Evolutionary conservation across 768 basidiomycete species (phyloP).

Genomic region (Rhizopogon rudus): DNA sequence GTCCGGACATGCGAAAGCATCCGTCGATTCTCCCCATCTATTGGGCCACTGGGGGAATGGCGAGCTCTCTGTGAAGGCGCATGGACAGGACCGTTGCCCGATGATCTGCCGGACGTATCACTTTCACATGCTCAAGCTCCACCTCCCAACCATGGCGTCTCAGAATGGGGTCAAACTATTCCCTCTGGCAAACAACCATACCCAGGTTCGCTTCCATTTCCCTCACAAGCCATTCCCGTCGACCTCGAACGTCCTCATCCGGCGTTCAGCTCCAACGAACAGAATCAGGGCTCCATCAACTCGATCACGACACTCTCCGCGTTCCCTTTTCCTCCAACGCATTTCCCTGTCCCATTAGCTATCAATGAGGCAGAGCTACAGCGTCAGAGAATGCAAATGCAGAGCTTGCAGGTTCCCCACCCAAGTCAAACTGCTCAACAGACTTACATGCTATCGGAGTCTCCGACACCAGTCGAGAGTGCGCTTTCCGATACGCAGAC

Average conservation of each 20-base stretch:
- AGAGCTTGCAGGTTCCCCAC: constrained; percentile 9
- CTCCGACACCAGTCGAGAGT: constrained; percentile 14
- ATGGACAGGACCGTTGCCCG: constrained; percentile 47
- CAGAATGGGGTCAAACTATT: constrained; percentile 26
- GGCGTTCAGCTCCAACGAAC: constrained; percentile 12
- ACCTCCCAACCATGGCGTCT: constrained; percentile 7
- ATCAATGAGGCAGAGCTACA: constrained; percentile 20
- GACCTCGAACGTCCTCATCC: constrained; percentile 20
- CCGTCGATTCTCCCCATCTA: constrained; percentile 56
- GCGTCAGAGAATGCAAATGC: constrained; percentile 20
- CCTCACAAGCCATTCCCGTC: constrained; percentile 1
- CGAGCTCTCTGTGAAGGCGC: constrained; percentile 70
- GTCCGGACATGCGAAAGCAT: constrained; percentile 65
- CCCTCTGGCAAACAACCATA: constrained; percentile 12
- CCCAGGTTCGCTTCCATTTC: constrained; percentile 8
- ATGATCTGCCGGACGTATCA: constrained; percentile 20
- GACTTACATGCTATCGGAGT: constrained; percentile 12
- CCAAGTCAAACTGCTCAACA: constrained; percentile 9
- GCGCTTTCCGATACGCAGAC: constrained; percentile 1
- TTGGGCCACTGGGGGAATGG: constrained; percentile 73
- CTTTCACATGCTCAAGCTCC: constrained; percentile 4
- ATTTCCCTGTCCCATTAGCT: constrained; percentile 58
- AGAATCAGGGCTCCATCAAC: constrained; percentile 26
- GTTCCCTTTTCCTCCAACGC: constrained; percentile 69
- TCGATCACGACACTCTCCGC: constrained; percentile 68